Base-by-base conservation (phyloP, 805 yeast genomes). In the Trichomonascus vanleenenianus region DNA sequence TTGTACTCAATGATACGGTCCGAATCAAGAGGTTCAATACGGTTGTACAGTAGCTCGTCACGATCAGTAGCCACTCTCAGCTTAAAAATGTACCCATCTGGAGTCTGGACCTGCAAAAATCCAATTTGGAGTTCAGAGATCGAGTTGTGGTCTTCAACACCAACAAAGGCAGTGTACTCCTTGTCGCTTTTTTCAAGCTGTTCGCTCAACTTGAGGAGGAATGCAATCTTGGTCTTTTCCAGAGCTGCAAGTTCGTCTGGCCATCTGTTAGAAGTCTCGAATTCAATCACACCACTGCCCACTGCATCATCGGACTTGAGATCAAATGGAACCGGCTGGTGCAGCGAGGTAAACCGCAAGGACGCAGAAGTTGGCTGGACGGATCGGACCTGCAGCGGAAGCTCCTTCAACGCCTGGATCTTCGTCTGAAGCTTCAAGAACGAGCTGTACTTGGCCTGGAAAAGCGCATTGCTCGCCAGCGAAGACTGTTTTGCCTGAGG, bases 251-350 rank as follows among this genome's bases (percentile, higher is more conserved):
- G 61, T 61, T 93, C 96, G 63, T 85, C 95, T 2, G 99, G 99
- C 99, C 99, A 93, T 61, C 80, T 79, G n/a, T 77, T 73, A 2
- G 96, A 85, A 2, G 85, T 71, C 66, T 93, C 98, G 62, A 93
- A 86, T 63, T 89, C 95, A 32, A 93, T 61, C 8, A 93, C 73
- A 12, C 82, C 80, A 38, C 85, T 89, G 55, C 83, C 85, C 70
- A 86, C 78, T 8, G 59, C 58, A 30, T 57, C 58, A 34, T 57
- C 62, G 9, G 57, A 52, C 2, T 48, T 36, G n/a, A 54, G 50
- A 30, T 54, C 56, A 58, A 83, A 85, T 32, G 96, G 95, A 34
- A 79, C 85, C 0, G 97, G 97, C 51, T 78, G 80, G 45, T 81
- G 70, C 3, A 83, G 54, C 1, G 96, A 81, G 0, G 96, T 75